Evolutionary conservation across 768 basidiomycete species (phyloP), one percentile per base, ranked within the genome.

Genomic region (Ramaria rubella): DNA sequence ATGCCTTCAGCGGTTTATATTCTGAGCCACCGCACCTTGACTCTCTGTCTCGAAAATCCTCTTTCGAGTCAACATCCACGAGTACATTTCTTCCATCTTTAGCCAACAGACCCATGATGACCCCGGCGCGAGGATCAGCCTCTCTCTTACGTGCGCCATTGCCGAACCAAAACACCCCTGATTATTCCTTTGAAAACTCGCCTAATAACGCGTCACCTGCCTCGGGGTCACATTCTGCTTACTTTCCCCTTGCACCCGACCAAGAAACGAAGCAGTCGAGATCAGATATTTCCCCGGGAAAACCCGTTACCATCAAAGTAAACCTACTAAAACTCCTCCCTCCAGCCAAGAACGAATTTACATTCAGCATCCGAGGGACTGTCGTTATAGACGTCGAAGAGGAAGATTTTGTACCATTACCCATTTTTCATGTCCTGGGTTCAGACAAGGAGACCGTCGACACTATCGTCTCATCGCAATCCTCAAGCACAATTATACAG

Each of bases 241-340:
- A 23, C 14, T 19, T 26, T 36, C 15, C 29, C 6, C 7, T 29
- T 50, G 12, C 53, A 30, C 17, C 45, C 21, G 34, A 38, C 26
- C 15, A 46, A 19, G 53, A 58, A 3, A 64, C 12, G 57, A 60
- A 15, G 33, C 53, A 6, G 53, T 53, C 14, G 55, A 59, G 12
- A 65, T 57, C 30, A 17, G 55, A 56, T 31, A 24, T 30, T 21
- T 74, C 79, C 11, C 88, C 87, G 1, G 77, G 77, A 19, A 70
- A 75, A 14, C 83, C 86, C 2, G 75, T 92, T 44, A 87, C 86
- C 0, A 69, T 90, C 8, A 87, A 90, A 65, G 61, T 92, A 58
- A 89, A 90, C 64, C 87, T 90, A 75, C 87, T 87, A 61, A 86
- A 90, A 40, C 72, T 90, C 6, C 73, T 81, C 24, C 79, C 82